Evolutionary conservation across 176 grass and related monocot species (phyloP), one percentile per base, ranked within the genome.

Genomic region (Oryza brachyantha): DNA sequence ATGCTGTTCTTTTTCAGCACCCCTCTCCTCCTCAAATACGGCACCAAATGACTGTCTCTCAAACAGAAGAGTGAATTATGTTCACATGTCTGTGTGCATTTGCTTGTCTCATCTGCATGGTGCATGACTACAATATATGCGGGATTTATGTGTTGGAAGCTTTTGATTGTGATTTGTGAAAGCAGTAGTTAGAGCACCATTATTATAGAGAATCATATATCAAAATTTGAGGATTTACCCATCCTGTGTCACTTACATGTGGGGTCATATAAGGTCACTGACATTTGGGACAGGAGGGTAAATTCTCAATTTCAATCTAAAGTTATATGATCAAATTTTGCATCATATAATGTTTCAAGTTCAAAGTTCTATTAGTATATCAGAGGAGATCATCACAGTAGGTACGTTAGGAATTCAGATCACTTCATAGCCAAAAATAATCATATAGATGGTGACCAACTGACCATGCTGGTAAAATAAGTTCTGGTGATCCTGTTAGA

Each of bases 91-190:
- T 55, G 41, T 70, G 14, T 85, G 40, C 66, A 39, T 72, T 65
- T 29, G 54, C 48, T 81, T 72, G 12, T 37, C 67, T 28, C 70
- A 68, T 71, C 41, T 63, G 74, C 82, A 77, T 77, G 73, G 73
- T 61, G 57, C 55, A 8, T 61, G 74, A 21, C 21, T 29, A 5
- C 37, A 41, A 66, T 67, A 40, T 45, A 25, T 7, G 29, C 48
- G 70, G n/a, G 14, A 14, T 62, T 29, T 76, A 68, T 58, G 50
- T 34, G 13, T 21, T 32, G 37, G 24, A 38, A 39, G 19, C 32
- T 81, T 80, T 86, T 86, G 43, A 43, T 60, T 75, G 39, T 68
- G 41, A 66, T 52, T 21, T 52, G 17, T 52, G 48, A 85, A 57
- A 62, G 57, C 35, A 65, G 58, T 74, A 68, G 52, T 29, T 42